Evolutionary conservation across 2,329 filamentous ascomycete species (phyloP), one percentile per base, ranked within the genome.

Genomic region (Ascochyta lentis): DNA sequence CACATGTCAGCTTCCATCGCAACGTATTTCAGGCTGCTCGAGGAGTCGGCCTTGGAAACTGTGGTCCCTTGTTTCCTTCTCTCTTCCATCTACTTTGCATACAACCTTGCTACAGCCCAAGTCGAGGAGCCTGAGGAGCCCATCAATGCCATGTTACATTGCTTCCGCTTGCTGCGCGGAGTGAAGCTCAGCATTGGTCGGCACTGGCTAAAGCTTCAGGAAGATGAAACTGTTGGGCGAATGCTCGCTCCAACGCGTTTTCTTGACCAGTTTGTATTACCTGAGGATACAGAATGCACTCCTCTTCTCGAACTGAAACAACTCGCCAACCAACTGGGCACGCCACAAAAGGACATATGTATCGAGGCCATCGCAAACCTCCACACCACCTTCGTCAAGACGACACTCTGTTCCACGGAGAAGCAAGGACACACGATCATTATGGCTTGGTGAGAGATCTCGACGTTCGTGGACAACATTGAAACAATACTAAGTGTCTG

Each of bases 41-140:
- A 66, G 34, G 42, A 63, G 2, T 63, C 68, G 3, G 59, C 47
- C 10, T 16, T 40, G 6, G 66, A 68, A 12, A 60, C 61, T 3
- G 61, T 63, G 1, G 49, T 71, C 16, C 63, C 69, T 2, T 71
- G 70, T 62, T 72, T 72, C 38, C 46, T 70, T 1, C 45, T 72
- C 3, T 69, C 68, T 12, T 62, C 67, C 2, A 41, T 70, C 1
- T 56, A 67, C 12, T 49, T 70, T 8, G 65, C 61, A 15, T 72
- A 72, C 57, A 69, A 71, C 45, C 64, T 72, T 44, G 68, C 59
- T 9, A 65, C 64, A 8, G 68, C 65, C 9, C 66, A 66, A 27
- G 49, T 70, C 5, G 64, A 68, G 38, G 57, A 58, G 37, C 66
- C 68, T 22, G 67, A 69, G 16, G 64, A 72, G 49, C 64, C 69